These are phyloP conservation scores for Lodderomyces margitis DNA, from an alignment of 1,139 yeast species.

Conservation along the genomic window DNA sequence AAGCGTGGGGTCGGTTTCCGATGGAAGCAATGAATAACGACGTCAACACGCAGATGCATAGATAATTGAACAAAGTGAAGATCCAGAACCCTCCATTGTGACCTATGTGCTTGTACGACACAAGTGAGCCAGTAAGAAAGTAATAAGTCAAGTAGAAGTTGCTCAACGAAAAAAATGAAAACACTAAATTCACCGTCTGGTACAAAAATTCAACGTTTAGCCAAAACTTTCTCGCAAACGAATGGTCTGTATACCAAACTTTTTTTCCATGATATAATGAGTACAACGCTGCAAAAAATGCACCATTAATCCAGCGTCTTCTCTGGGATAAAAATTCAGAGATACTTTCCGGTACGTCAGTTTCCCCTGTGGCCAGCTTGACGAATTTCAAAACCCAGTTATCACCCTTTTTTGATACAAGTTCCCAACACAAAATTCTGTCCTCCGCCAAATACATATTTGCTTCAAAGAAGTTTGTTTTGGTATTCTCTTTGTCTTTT, in stretches of 20 bases:
- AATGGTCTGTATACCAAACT: slow-evolving; percentile 87
- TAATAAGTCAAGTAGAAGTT: slow-evolving; percentile 90
- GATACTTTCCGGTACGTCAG: slow-evolving; percentile 92
- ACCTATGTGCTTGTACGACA: slow-evolving; percentile 49
- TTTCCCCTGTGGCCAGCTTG: slow-evolving; percentile 91
- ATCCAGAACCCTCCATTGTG: slow-evolving; percentile 73
- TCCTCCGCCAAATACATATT: slow-evolving; percentile 98
- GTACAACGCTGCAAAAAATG: slow-evolving; percentile 91
- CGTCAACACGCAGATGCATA: slow-evolving; percentile 75
- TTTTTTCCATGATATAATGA: slow-evolving; percentile 76
- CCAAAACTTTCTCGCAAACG: slow-evolving; percentile 68
- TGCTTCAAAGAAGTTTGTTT: slow-evolving; percentile 81
- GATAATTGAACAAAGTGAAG: slow-evolving; percentile 80
- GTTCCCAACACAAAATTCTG: slow-evolving; percentile 95
- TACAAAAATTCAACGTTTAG: slow-evolving; percentile 81
- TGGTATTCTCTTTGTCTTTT: slow-evolving; percentile 33
- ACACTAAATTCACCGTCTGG: slow-evolving; percentile 70
- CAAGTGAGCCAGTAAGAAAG: slow-evolving; percentile 86
- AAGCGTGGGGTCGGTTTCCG: slow-evolving; percentile 95
- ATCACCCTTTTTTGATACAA: slow-evolving; percentile 82
- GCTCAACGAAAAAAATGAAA: slow-evolving; percentile 87
- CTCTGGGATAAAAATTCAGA: slow-evolving; percentile 93
- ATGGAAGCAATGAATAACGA: slow-evolving; percentile 87
- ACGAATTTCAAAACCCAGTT: slow-evolving; percentile 94
- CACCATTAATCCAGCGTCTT: slow-evolving; percentile 98